These are phyloP conservation scores for Schizothecium vesticola DNA, from an alignment of 495 filamentous ascomycete genomes.

Conservation along the genomic window DNA sequence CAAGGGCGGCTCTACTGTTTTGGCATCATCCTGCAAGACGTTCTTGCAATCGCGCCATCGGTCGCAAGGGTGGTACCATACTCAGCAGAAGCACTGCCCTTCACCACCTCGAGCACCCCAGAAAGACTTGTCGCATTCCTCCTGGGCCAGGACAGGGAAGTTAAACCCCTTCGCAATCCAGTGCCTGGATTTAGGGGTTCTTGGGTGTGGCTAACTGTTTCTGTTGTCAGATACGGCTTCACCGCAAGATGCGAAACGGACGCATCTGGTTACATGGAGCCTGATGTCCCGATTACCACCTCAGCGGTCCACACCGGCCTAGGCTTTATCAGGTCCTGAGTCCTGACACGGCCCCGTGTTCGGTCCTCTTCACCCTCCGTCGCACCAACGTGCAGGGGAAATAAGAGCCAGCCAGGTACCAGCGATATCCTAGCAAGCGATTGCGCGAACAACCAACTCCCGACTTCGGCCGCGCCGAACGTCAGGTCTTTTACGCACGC, in stretches of 20 bases:
- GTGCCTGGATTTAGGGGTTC: neutral
- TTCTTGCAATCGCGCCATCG: constrained; percentile 31
- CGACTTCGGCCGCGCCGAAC: neutral
- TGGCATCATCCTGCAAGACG: constrained; percentile 10
- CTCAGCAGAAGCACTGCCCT: constrained; percentile 1
- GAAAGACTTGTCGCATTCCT: neutral
- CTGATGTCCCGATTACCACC: constrained; percentile 6
- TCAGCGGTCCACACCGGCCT: constrained; percentile 2
- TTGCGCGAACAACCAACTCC: neutral
- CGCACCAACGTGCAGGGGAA: neutral
- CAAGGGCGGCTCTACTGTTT: neutral
- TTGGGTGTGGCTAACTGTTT: neutral
- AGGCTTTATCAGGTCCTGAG: neutral
- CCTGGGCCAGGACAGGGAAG: neutral
- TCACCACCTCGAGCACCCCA: neutral
- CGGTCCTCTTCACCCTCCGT: neutral
- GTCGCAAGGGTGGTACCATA: constrained; percentile 30
- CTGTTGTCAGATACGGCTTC: neutral
- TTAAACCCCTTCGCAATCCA: neutral
- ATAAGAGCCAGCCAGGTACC: neutral
- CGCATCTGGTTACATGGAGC: constrained; percentile 6
- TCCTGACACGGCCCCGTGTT: neutral
- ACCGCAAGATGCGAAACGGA: constrained; percentile 4
- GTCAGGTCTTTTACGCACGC: neutral
- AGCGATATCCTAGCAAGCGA: neutral